Evolutionary conservation across 805 yeast genomes (phyloP).

Genomic region (Cyberlindnera mycetangii): DNA sequence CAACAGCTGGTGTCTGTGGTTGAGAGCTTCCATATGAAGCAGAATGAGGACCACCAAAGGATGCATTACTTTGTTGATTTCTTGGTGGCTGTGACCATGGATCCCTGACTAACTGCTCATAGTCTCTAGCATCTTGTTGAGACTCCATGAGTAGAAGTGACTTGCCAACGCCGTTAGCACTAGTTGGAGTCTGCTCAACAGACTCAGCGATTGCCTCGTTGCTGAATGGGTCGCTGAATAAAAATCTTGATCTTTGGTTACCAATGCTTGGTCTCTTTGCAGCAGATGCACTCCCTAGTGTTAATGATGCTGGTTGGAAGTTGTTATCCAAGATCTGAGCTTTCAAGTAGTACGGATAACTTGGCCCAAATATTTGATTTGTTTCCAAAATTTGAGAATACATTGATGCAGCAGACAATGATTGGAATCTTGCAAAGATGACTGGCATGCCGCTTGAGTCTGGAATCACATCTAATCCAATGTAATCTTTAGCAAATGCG

Average conservation of each 20-base stretch:
- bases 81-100: constrained; percentile 34
- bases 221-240: constrained; percentile 65
- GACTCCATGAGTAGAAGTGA: constrained; percentile 40
- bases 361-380: constrained; percentile 48
- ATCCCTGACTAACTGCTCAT: constrained; percentile 41
- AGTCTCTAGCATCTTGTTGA: constrained; percentile 35
- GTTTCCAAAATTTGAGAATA: constrained; percentile 40
- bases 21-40: constrained; percentile 26
- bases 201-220: constrained; percentile 27
- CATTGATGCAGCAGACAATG: constrained; percentile 42
- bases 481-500: constrained; percentile 64
- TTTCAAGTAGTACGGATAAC: constrained; percentile 35
- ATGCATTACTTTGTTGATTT: constrained; percentile 5
- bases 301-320: constrained; percentile 16
- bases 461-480: constrained; percentile 45
- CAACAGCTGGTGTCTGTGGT: constrained; percentile 41
- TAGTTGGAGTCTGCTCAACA: constrained; percentile 20
- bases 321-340: constrained; percentile 40
- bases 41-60: constrained; percentile 9
- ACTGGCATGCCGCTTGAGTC: constrained; percentile 33
- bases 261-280: constrained; percentile 54
- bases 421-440: constrained; percentile 44
- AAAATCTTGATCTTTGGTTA: constrained; percentile 62
- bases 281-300: constrained; percentile 27
- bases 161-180: constrained; percentile 37